Base-by-base conservation (phyloP, 75 land plant species). In the Cunninghamia lanceolata region DNA sequence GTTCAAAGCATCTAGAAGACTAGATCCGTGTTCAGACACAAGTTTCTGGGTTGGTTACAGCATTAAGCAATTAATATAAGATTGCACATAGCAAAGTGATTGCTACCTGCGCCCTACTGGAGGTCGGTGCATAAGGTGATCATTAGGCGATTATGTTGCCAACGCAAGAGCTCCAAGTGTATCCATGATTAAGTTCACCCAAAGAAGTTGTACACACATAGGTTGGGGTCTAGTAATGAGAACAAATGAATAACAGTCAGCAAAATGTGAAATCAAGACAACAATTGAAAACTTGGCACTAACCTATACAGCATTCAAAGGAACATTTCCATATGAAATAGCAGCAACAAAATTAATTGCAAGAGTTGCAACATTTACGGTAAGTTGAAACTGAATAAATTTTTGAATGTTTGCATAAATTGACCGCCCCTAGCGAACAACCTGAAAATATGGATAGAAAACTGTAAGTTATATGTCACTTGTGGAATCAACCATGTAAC, bases 121-220 rank as follows among this genome's bases (percentile, higher is more conserved):
- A 68, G 90, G 36, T 87, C 93, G 89, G n/a, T 89, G 87, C 99
- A 98, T 98, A 35, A 98, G 93, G 52, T 89, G 86, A 73, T 96
- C 97, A 54, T 94, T 94, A 32, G 99, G 99, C 76, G 97, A 96
- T 88, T 96, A 99, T 47, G 99, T 98, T 59, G 99, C 99, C 88
- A 98, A 91, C 56, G 99, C 99, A 86, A 96, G 95, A 34, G 99
- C 99, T 87, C 99, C 99, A 86, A 98, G 93, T 17, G 99, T 98
- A 85, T 98, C 99, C 99, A 98, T 98, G 14, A 98, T 98, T 38
- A 98, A 92, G 88, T 98, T 98, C 77, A 98, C 97, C 99, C 99
- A 98, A 9, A 98, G 91, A 89, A 98, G 94, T 99, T 98, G 94
- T 66, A 71, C 32, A 50, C 84, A 34, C 30, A 71, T 74, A 10